These are phyloP conservation scores for Catunica adiposa DNA, from an alignment of 2,329 filamentous ascomycete species.

Conservation along the genomic window DNA sequence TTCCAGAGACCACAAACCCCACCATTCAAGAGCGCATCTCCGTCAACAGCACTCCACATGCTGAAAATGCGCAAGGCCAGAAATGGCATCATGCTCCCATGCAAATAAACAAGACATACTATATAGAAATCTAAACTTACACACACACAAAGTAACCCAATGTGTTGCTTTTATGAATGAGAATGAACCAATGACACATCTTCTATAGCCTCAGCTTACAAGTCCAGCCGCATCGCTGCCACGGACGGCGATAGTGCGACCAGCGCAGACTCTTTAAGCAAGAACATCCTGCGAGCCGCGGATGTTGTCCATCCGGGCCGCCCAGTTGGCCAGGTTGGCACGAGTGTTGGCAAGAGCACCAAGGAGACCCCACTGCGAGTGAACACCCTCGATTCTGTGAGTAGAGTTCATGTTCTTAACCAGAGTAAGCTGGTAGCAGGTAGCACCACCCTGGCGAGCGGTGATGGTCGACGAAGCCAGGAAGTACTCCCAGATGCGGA, in stretches of 20 bases:
- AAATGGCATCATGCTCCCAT: too few relatives aligned
- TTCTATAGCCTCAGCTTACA: too few relatives aligned
- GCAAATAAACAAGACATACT: too few relatives aligned
- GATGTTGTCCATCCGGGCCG: slow-evolving; percentile 13
- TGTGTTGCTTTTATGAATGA: too few relatives aligned
- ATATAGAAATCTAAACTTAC: too few relatives aligned
- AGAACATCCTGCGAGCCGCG: slow-evolving; percentile 10
- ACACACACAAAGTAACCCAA: too few relatives aligned
- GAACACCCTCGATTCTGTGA: slow-evolving; percentile 62
- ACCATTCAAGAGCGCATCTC: too few relatives aligned
- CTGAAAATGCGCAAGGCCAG: too few relatives aligned
- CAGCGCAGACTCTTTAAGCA: slow-evolving; percentile 8
- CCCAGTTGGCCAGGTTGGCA: slow-evolving; percentile 21
- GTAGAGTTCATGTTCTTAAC: slow-evolving; percentile 85
- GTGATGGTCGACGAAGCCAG: slow-evolving; percentile 71
- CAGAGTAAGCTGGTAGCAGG: slow-evolving; percentile 72
- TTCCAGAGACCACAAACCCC: too few relatives aligned
- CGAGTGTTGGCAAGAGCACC: slow-evolving; percentile 35
- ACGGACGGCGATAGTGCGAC: background rate
- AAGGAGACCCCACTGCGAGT: slow-evolving; percentile 49
- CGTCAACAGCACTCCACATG: too few relatives aligned
- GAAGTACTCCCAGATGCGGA: slow-evolving; percentile 90
- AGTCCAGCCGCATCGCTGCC: background rate
- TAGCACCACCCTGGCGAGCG: slow-evolving; percentile 67
- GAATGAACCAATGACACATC: too few relatives aligned